Conservation (phyloP, 441 rosid genomes). For the Pelargonium australe region DNA sequence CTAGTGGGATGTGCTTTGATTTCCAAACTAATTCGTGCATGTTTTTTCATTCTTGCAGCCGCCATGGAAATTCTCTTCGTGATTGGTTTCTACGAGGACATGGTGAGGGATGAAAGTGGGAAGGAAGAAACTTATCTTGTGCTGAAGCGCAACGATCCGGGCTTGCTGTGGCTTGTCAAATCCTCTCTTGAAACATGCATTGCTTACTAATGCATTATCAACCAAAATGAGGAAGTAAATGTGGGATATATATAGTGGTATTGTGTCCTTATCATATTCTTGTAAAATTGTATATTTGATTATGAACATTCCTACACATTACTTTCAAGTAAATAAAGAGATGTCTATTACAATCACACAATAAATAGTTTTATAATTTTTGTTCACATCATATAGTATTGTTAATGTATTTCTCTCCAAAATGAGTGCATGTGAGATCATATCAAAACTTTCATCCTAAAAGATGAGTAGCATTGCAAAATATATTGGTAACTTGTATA, state of each 20-base stretch:
- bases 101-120: constrained; percentile 39
- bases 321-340: no score
- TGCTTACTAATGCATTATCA: constrained; percentile 26
- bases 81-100: constrained; percentile 76
- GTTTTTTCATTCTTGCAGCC: constrained; percentile 36
- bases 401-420: no score
- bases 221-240: background rate
- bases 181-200: constrained; percentile 57
- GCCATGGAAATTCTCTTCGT: constrained; percentile 67
- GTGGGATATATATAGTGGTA: constrained; percentile 4
- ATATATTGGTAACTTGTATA: background rate
- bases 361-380: no score
- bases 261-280: background rate
- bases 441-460: no score
- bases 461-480: no score
- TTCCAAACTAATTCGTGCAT: background rate
- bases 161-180: constrained; percentile 89
- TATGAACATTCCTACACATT: no score
- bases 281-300: constrained; percentile 6
- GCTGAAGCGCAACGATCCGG: constrained; percentile 83
- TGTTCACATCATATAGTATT: no score
- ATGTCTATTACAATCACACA: no score
- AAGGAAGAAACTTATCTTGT: constrained; percentile 54
- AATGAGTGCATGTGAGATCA: no score
- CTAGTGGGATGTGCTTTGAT: background rate